Evolutionary conservation across 495 filamentous ascomycete genomes (phyloP), one percentile per base, ranked within the genome.

Genomic region (Astrothelium subdiscretum): DNA sequence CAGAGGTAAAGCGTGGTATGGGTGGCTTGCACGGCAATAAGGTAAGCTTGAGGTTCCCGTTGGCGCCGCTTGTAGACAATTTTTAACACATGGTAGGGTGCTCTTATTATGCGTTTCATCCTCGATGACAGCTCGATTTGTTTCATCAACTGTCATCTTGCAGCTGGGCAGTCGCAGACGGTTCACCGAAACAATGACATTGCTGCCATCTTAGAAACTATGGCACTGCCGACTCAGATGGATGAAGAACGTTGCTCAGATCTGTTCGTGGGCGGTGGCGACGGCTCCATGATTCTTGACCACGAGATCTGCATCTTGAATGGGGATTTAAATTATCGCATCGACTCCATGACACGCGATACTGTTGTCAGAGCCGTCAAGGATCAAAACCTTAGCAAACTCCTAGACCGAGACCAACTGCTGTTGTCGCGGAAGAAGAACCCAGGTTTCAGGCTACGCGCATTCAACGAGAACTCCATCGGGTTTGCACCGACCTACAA

Each of bases 121-220:
- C 75, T 98, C 0, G 94, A 98, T 65, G 91, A 97, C 68, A 91
- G 83, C 58, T 96, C 92, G 1, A 73, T 98, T 40, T 97, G 94
- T 75, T 94, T 98, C 73, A 85, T 97, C 71, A 98, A 98, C 69
- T 98, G 94, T 71, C 94, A 98, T 81, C 80, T 98, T 59, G 94
- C 94, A 15, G 94, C 94, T 1, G 94, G 94, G 3, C 95, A 97
- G 73, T 85, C 87, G 0, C 87, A 91, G 63, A 96, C 92, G 1
- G 86, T 87, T 35, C 81, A 92, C 67, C 89, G 94, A 12, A 96
- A 98, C 71, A 92, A 92, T 70, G 94, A 98, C 70, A 84, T 96
- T 57, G 88, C 92, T 0, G 86, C 85, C 3, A 97, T 98, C 61
- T 81, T 98, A 4, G 94, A 97, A 69, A 79, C 87, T 11, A 73